Evolutionary conservation across 202 grass and related monocot species (phyloP).

Genomic region (Miscanthus sacchariflorus): DNA sequence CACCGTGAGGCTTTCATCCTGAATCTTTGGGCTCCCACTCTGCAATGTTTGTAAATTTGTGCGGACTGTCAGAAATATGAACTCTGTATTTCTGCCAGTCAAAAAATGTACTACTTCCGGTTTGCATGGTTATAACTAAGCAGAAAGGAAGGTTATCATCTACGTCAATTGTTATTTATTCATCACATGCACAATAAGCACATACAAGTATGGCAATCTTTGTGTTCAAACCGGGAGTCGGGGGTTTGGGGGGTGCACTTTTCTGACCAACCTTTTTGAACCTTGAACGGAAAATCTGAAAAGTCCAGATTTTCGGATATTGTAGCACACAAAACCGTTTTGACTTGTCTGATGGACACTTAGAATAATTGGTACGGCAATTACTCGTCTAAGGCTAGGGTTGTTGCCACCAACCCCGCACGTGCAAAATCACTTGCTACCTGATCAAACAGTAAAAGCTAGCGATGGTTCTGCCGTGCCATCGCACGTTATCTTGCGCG

Average conservation of each 20-base stretch:
- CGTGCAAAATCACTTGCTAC: neutral
- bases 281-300: no score
- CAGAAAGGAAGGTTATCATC: no score
- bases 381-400: neutral
- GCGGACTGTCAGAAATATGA: conserved; percentile 9
- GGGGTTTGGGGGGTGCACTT: no score
- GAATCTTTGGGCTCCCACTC: neutral
- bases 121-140: no score
- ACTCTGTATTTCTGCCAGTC: neutral
- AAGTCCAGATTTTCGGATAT: neutral
- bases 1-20: conserved; percentile 35
- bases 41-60: neutral
- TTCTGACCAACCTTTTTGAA: no score
- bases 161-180: neutral
- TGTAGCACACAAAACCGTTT: neutral
- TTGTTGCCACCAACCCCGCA: neutral
- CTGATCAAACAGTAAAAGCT: neutral
- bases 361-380: no score
- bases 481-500: neutral
- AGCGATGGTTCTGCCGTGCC: neutral
- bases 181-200: neutral
- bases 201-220: neutral
- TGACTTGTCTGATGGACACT: neutral
- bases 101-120: neutral
- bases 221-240: neutral